Evolutionary conservation across 2,329 filamentous ascomycete species (phyloP).

Genomic region (Paecilomyces variotii): DNA sequence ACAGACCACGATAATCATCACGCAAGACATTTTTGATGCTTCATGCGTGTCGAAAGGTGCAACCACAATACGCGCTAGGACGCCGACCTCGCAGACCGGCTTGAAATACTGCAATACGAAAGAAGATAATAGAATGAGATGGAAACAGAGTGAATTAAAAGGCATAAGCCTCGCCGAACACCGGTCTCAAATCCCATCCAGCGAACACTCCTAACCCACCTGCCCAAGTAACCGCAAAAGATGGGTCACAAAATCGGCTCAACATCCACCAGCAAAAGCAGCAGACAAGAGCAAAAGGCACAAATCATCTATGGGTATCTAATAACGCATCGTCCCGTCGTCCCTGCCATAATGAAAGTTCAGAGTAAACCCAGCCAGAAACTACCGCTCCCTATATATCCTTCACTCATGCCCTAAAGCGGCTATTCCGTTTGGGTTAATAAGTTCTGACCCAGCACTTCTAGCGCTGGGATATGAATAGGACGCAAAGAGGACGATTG

Average conservation of each 20-base stretch:
- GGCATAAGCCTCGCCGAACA: neutral
- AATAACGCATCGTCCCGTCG: conserved; percentile 36
- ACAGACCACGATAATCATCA: too few species aligned
- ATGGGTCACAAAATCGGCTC: neutral
- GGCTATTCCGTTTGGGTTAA: neutral
- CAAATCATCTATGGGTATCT: conserved; percentile 33
- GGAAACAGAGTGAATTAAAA: neutral
- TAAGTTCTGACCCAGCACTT: neutral
- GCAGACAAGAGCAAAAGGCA: conserved; percentile 13
- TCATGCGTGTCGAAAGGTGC: neutral
- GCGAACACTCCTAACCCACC: neutral
- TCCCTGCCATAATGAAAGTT: conserved; percentile 21
- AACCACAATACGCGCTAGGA: neutral
- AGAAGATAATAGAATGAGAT: neutral
- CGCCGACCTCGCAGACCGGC: neutral
- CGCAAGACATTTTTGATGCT: neutral
- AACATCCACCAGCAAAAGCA: neutral
- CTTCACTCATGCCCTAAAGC: neutral
- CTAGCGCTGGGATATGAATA: conserved; percentile 6
- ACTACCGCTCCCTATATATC: conserved; percentile 16
- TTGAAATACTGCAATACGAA: neutral
- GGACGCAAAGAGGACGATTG: conserved; percentile 18
- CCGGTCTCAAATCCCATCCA: neutral
- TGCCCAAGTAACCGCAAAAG: neutral
- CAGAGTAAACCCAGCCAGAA: conserved; percentile 18